Evolutionary conservation across 2,329 filamentous ascomycete genomes (phyloP).

Genomic region (Alternaria gansuensis): DNA sequence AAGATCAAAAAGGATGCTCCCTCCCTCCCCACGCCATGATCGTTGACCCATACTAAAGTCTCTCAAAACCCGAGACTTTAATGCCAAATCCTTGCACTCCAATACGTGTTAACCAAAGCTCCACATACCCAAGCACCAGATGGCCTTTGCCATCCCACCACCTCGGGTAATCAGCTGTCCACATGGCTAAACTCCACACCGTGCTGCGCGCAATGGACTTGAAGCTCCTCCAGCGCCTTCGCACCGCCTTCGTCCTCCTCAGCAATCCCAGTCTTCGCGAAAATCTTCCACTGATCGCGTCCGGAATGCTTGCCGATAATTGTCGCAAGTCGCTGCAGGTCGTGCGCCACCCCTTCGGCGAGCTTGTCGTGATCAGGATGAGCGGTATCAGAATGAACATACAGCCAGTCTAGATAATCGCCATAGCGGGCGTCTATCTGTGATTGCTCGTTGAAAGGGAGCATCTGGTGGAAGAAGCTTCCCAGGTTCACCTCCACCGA

Average conservation of each 20-base stretch:
- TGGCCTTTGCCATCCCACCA: neutral
- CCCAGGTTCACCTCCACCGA: slow-evolving; percentile 19
- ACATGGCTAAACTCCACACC: neutral
- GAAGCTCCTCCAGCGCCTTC: neutral
- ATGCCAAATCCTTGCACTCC: neutral
- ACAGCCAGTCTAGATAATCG: slow-evolving; percentile 13
- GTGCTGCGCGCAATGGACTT: neutral
- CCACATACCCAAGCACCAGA: neutral
- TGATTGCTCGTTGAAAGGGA: slow-evolving; percentile 23
- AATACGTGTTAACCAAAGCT: neutral
- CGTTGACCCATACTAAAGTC: neutral
- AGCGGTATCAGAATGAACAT: neutral
- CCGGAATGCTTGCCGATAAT: slow-evolving; percentile 4
- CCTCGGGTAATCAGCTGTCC: neutral
- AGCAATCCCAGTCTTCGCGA: slow-evolving; percentile 3
- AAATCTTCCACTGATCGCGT: slow-evolving; percentile 12
- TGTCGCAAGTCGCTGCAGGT: slow-evolving; percentile 10
- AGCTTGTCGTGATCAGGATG: slow-evolving; percentile 12
- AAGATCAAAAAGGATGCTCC: neutral
- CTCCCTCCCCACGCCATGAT: neutral
- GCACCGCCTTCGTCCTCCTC: slow-evolving; percentile 9
- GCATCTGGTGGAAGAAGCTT: slow-evolving; percentile 18
- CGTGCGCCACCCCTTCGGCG: slow-evolving; percentile 5
- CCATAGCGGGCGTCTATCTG: slow-evolving; percentile 1
- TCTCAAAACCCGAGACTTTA: neutral